These are phyloP conservation scores for Striga hermonthica DNA, from an alignment of 305 asterid species.

Conservation along the genomic window DNA sequence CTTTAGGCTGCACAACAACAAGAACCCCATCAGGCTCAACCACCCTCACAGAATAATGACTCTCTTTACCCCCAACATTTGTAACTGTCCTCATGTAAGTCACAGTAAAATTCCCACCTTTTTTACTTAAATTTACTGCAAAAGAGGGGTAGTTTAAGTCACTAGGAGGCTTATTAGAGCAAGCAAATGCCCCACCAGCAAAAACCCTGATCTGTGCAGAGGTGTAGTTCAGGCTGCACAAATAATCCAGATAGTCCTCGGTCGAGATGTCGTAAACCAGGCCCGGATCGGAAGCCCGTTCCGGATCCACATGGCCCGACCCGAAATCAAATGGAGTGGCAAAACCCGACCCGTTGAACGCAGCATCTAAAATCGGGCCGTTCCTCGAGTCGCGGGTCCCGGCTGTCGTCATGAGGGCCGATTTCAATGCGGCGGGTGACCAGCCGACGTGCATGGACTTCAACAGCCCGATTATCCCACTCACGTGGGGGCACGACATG, in stretches of 20 bases:
- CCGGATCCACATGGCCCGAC: constrained; percentile 68
- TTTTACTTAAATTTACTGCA: constrained; percentile 37
- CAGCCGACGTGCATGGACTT: constrained; percentile 51
- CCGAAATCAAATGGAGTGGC: constrained; percentile 66
- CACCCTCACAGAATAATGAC: constrained; percentile 48
- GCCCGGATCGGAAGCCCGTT: constrained; percentile 64
- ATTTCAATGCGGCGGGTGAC: constrained; percentile 78
- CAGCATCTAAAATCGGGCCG: background rate
- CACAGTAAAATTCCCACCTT: constrained; percentile 22
- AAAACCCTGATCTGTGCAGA: constrained; percentile 52
- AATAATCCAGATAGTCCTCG: constrained; percentile 46
- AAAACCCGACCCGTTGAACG: background rate
- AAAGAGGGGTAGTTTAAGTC: constrained; percentile 83
- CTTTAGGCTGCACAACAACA: constrained; percentile 44
- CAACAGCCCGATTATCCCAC: constrained; percentile 63
- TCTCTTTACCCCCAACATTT: constrained; percentile 54
- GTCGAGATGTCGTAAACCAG: constrained; percentile 54
- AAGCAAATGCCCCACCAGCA: constrained; percentile 38
- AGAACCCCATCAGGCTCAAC: constrained; percentile 49
- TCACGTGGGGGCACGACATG: constrained; percentile 80
- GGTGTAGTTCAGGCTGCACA: constrained; percentile 51
- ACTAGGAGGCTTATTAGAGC: constrained; percentile 44
- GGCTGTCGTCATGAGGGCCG: constrained; percentile 76
- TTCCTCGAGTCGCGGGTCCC: constrained; percentile 35
- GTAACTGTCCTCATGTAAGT: constrained; percentile 54